phyloP scores from a whole-genome alignment of 805 yeast genomes.

The Lachancea meyersii region DNA sequence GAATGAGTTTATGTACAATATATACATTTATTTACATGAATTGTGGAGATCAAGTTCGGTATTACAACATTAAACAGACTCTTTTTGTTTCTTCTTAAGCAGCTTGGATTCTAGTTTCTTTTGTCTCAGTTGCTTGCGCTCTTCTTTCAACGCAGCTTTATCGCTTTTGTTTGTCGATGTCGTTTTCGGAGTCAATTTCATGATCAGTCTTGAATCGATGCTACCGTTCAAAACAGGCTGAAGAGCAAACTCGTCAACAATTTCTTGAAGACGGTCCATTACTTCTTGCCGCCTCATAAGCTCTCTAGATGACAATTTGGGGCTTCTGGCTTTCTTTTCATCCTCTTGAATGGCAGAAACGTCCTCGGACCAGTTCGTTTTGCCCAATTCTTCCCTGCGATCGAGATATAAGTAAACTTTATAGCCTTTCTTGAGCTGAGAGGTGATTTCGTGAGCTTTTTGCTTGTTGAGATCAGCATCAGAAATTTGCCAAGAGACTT shows the following conservation, averaged over 20 bases:
- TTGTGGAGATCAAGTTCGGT: neutral
- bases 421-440: constrained; percentile 40
- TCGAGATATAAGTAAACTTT: constrained; percentile 39
- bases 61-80: neutral
- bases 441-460: constrained; percentile 44
- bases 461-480: constrained; percentile 47
- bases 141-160: constrained; percentile 29
- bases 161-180: constrained; percentile 21
- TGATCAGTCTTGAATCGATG: constrained; percentile 24
- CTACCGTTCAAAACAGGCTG: constrained; percentile 29
- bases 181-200: constrained; percentile 24
- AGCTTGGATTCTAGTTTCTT: constrained; percentile 28
- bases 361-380: constrained; percentile 25
- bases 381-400: constrained; percentile 27
- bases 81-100: constrained; percentile 15
- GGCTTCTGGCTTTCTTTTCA: neutral
- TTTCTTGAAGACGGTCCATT: constrained; percentile 24
- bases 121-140: constrained; percentile 33
- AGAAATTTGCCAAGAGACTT: constrained; percentile 53
- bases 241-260: constrained; percentile 25
- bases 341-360: constrained; percentile 15
- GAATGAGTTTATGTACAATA: neutral
- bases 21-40: constrained; percentile 8
- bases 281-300: constrained; percentile 31
- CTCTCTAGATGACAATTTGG: constrained; percentile 30